phyloP scores from a whole-genome alignment of 2,329 filamentous ascomycete species.

The Cladosporium phlei region DNA sequence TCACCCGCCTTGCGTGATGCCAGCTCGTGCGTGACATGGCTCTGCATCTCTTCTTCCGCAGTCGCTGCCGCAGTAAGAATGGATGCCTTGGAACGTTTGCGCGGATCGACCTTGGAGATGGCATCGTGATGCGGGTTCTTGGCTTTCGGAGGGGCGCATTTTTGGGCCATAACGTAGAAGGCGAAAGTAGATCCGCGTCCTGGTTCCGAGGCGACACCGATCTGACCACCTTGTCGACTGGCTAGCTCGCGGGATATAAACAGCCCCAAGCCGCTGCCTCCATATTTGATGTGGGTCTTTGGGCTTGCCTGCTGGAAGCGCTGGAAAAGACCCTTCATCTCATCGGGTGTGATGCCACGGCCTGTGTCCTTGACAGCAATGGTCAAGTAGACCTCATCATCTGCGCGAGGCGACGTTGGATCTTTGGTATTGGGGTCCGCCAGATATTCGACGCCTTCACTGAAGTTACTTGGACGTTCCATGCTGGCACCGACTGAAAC shows the following conservation, averaged over 20 bases:
- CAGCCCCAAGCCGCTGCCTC: constrained; percentile 64
- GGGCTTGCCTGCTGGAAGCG: constrained; percentile 65
- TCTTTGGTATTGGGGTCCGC: constrained; percentile 3
- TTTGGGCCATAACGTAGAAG: constrained; percentile 47
- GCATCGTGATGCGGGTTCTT: neutral
- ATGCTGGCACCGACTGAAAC: constrained; percentile 22
- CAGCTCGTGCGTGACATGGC: neutral
- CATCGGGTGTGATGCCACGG: constrained; percentile 35
- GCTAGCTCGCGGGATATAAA: constrained; percentile 53
- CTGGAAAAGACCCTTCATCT: constrained; percentile 55
- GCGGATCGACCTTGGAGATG: neutral
- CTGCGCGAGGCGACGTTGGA: neutral
- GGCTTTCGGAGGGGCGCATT: neutral
- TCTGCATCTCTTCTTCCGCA: neutral
- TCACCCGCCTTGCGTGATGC: neutral
- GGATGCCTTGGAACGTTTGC: neutral
- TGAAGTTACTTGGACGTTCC: neutral
- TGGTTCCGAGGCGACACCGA: constrained; percentile 58
- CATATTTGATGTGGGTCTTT: constrained; percentile 64
- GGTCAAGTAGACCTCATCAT: constrained; percentile 21
- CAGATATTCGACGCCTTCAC: constrained; percentile 1
- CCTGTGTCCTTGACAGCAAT: constrained; percentile 38
- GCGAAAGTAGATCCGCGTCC: constrained; percentile 61
- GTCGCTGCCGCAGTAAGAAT: neutral
- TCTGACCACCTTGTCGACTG: constrained; percentile 65